Percentiles rank a stretch among this genome's conserved stretches.
phyloP scores from a whole-genome alignment of 768 basidiomycete genomes.

The Lentinula detonsa region DNA sequence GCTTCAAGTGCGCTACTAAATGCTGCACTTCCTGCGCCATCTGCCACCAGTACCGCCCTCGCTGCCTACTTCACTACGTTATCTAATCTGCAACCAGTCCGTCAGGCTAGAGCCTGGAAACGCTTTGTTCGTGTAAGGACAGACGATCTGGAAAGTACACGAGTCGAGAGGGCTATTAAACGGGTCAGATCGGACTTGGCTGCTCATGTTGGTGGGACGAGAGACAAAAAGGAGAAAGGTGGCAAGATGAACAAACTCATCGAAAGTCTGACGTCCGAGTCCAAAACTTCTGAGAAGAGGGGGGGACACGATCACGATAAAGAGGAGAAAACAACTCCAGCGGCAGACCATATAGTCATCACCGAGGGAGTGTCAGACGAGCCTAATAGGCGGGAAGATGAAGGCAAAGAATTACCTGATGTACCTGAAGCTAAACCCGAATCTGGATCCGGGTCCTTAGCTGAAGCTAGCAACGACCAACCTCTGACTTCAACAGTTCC shows the following conservation, averaged over 20 bases:
- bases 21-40: slow-evolving; percentile 25
- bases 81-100: slow-evolving; percentile 59
- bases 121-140: slow-evolving; percentile 81
- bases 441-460: not conserved
- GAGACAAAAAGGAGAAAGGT: slow-evolving; percentile 7
- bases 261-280: not conserved
- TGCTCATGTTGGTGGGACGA: slow-evolving; percentile 47
- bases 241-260: slow-evolving; percentile 4
- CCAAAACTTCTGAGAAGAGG: slow-evolving; percentile 4
- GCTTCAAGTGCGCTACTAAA: slow-evolving; percentile 8
- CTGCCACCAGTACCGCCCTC: slow-evolving; percentile 57
- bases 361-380: not conserved
- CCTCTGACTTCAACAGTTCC: not conserved
- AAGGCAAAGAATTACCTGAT: slow-evolving; percentile 1
- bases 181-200: slow-evolving; percentile 82
- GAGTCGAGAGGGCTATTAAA: slow-evolving; percentile 84
- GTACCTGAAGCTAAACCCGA: slow-evolving; percentile 1
- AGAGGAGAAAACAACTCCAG: slow-evolving; percentile 11
- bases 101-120: slow-evolving; percentile 70
- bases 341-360: not conserved
- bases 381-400: slow-evolving; percentile 7
- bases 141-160: slow-evolving; percentile 83
- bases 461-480: not conserved
- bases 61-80: slow-evolving; percentile 77
- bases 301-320: slow-evolving; percentile 6